Base-by-base conservation (phyloP, 495 filamentous ascomycete species). In the Neurospora terricola region DNA sequence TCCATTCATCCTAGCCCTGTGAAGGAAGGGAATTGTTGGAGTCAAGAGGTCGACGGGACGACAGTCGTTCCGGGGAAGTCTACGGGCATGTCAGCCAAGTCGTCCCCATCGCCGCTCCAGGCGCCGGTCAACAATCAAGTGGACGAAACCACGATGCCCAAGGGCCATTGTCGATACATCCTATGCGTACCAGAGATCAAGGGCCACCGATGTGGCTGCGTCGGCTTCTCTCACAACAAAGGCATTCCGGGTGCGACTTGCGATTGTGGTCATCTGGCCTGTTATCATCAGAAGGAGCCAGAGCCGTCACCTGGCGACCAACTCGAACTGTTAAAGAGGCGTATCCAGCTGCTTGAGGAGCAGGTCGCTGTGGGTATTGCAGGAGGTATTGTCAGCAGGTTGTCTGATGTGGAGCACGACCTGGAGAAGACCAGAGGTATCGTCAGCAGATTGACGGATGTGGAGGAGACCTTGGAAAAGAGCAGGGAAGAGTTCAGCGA, bases 81-180 rank as follows among this genome's bases (percentile, higher is more conserved):
- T 69, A 40, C 68, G 72, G 73, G 21, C 21, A 73, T 71, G 72
- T 69, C 75, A 39, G 70, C 71, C 45, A 80, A 78, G 78, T 79
- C 78, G 70, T 77, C 80, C 5, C 77, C 78, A 23, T 82, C 81
- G 39, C 81, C 81, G 59, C 71, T 75, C 54, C 80, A 80, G 76
- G 73, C 71, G 72, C 62, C 79, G 66, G 68, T 74, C 43, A 76
- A 73, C 54, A 69, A 69, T 36, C 76, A 74, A 40, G 37, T 74
- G 12, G 84, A 85, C 72, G 83, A 86, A 39, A 71, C 81, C 27
- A 78, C 73, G 40, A 83, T 88, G 69, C 87, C 87, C 30, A 83
- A 82, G 72, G 87, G 87, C 21, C 83, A 87, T 68, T 88, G 87
- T 70, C 83, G 87, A 70, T 88, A 87, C 73, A 88, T 88, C 74